Conservation (phyloP, 768 basidiomycete species). For the Xerocomellus dryophilus region DNA sequence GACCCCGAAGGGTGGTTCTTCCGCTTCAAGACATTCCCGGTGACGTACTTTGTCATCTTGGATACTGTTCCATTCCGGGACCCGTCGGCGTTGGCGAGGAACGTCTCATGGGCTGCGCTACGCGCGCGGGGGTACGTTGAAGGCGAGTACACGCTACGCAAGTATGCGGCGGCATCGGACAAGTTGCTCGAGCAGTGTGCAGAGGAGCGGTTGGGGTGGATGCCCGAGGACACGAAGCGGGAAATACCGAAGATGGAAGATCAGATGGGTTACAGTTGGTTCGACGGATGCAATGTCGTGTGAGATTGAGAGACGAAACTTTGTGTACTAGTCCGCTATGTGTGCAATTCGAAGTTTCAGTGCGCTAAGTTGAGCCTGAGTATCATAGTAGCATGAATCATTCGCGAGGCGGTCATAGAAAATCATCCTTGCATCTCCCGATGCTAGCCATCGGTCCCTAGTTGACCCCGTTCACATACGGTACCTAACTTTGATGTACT, state of each 20-base stretch:
- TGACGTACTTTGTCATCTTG: conserved; percentile 32
- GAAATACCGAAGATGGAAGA: conserved; percentile 9
- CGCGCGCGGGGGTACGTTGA: conserved; percentile 25
- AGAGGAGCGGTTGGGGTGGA: conserved; percentile 20
- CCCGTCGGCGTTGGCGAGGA: background rate
- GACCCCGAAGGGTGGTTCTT: conserved; percentile 23
- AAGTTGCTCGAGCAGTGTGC: conserved; percentile 13
- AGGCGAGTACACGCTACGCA: conserved; percentile 18
- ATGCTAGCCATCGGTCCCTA: too few species aligned
- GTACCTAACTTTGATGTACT: too few species aligned
- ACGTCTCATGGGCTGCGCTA: conserved; percentile 22
- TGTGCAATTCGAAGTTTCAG: too few species aligned
- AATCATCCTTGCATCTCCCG: too few species aligned
- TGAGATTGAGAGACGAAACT: background rate
- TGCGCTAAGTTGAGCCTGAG: too few species aligned
- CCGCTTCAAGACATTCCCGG: conserved; percentile 30
- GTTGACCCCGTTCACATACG: too few species aligned
- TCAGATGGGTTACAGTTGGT: background rate
- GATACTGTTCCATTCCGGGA: conserved; percentile 8
- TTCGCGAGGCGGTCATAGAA: conserved; percentile 33
- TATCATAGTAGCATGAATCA: background rate
- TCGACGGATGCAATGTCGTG: background rate
- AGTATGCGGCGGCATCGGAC: conserved; percentile 20
- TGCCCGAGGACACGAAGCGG: conserved; percentile 3
- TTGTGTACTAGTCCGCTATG: too few species aligned